A percentile compares a stretch with the other conserved stretches of the same genome.
These are phyloP conservation scores for Aphanomyces cochlioides DNA, from an alignment of 352 stramenopile genomes.

Conservation along the genomic window DNA sequence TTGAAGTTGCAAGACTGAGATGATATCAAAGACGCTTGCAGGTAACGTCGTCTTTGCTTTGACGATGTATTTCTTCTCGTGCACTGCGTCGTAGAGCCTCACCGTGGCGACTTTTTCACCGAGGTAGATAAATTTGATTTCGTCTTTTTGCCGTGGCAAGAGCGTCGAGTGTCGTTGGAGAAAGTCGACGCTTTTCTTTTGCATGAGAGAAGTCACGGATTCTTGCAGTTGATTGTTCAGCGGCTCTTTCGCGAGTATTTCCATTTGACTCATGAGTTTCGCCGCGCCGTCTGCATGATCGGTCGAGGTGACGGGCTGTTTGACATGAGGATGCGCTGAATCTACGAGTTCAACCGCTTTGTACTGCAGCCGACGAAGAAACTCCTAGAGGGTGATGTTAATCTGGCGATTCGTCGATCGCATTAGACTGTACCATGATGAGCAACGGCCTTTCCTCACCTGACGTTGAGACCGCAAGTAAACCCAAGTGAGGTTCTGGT, in stretches of 20 bases:
- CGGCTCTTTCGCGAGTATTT: neutral
- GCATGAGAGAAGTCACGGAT: neutral
- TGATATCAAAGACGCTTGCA: conserved; percentile 15
- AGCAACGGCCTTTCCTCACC: neutral
- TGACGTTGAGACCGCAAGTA: neutral
- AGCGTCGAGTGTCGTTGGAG: neutral
- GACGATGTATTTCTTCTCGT: conserved; percentile 4
- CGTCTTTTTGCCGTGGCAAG: neutral
- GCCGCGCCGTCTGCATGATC: neutral
- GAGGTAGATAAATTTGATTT: conserved; percentile 1
- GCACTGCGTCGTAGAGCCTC: neutral
- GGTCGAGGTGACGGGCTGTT: neutral
- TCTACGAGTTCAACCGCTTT: neutral
- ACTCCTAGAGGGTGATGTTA: conserved; percentile 10
- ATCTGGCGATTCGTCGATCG: neutral
- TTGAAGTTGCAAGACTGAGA: conserved; percentile 4
- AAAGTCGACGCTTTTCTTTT: neutral
- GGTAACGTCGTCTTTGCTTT: conserved; percentile 19
- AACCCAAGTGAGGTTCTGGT: neutral
- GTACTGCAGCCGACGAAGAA: conserved; percentile 4
- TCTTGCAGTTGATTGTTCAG: neutral
- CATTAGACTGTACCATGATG: neutral
- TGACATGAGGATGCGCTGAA: neutral
- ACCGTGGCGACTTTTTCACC: conserved; percentile 1
- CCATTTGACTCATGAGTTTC: neutral